A percentile compares a stretch with the other conserved stretches of the same genome.
Conservation (phyloP, 23 red algal species). For the Gracilariopsis chorda region DNA sequence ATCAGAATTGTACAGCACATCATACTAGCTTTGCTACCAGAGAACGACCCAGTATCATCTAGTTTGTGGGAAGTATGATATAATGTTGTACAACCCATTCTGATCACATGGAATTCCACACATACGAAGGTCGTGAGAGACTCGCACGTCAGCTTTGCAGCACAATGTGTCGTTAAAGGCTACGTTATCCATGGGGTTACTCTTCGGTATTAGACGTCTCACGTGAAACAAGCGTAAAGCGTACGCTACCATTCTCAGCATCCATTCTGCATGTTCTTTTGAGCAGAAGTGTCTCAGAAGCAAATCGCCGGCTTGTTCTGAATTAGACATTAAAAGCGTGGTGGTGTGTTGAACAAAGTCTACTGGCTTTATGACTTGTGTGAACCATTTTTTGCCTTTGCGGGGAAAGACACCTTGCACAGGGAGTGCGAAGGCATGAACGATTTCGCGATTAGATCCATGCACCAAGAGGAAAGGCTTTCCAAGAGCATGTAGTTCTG, state of each 20-base stretch:
- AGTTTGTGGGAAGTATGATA: constrained; percentile 34
- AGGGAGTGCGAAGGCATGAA: constrained; percentile 14
- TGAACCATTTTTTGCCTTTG: not conserved
- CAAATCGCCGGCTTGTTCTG: not conserved
- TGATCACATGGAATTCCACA: constrained; percentile 19
- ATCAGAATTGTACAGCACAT: too few species aligned
- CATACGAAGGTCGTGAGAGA: not conserved
- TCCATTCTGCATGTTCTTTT: constrained; percentile 20
- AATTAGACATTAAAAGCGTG: not conserved
- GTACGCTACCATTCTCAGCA: not conserved
- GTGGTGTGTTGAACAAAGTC: constrained; percentile 13
- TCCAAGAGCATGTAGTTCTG: not conserved
- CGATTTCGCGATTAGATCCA: constrained; percentile 8
- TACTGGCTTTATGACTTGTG: constrained; percentile 29
- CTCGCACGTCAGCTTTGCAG: constrained; percentile 8
- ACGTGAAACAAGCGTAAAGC: constrained; percentile 17
- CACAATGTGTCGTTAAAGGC: constrained; percentile 29
- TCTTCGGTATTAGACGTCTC: constrained; percentile 16
- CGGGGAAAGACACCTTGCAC: constrained; percentile 23
- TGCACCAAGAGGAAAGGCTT: constrained; percentile 11
- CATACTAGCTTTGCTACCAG: too few species aligned
- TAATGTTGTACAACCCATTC: constrained; percentile 28
- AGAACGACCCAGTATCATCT: too few species aligned
- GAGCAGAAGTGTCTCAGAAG: constrained; percentile 1
- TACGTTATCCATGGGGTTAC: constrained; percentile 48